phyloP scores from a whole-genome alignment of 441 rosid species.

The Adansonia grandidieri region DNA sequence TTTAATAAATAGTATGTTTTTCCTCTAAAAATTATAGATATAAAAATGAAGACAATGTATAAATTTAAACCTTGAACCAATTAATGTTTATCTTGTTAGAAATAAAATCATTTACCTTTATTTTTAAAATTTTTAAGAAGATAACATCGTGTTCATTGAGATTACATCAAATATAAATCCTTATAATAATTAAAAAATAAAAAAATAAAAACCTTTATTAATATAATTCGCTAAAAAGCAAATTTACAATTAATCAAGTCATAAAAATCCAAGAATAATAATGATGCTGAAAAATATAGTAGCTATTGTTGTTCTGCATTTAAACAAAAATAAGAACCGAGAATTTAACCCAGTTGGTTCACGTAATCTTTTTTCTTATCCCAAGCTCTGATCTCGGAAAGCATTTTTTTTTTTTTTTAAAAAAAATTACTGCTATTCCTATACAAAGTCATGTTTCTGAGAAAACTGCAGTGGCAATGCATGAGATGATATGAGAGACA shows the following conservation, averaged over 20 bases:
- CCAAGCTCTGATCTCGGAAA: neutral
- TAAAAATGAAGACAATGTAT: too few species aligned
- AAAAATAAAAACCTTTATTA: neutral
- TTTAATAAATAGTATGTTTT: too few species aligned
- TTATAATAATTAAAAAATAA: too few species aligned
- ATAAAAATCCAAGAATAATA: neutral
- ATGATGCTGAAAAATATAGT: neutral
- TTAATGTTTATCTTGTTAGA: too few species aligned
- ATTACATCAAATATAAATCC: too few species aligned
- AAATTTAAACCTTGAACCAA: too few species aligned
- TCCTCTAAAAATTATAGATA: too few species aligned
- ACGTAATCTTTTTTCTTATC: neutral
- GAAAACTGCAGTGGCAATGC: slow-evolving; percentile 1
- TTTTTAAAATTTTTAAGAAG: too few species aligned
- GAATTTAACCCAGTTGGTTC: neutral
- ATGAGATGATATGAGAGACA: neutral
- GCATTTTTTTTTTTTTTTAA: neutral
- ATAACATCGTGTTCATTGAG: too few species aligned
- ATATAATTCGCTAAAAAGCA: neutral
- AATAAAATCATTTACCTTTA: too few species aligned
- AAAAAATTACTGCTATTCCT: neutral
- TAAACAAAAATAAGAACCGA: neutral
- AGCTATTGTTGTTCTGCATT: neutral
- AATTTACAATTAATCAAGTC: neutral
- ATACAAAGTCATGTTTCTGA: slow-evolving; percentile 3